Evolutionary conservation across 2,329 filamentous ascomycete species (phyloP).

Genomic region (Epichloe baconii): DNA sequence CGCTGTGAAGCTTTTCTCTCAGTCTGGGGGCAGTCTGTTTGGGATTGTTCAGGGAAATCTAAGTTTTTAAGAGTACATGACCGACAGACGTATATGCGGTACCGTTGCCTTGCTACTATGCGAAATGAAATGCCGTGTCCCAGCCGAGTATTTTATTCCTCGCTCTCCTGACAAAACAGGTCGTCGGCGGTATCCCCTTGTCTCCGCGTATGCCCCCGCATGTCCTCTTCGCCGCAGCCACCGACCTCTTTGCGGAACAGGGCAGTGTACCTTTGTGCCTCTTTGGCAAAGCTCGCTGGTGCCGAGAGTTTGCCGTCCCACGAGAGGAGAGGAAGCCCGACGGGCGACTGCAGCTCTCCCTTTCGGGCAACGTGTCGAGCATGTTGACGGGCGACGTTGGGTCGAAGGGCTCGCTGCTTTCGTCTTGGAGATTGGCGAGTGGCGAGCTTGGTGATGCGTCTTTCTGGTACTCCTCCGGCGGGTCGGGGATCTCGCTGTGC

Average conservation of each 20-base stretch:
- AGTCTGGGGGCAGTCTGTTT: no score
- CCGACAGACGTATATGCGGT: no score
- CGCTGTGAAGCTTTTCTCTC: no score
- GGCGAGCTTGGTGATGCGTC: constrained; percentile 8
- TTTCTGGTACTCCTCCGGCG: constrained; percentile 54
- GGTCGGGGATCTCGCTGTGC: constrained; percentile 60
- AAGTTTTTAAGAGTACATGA: no score
- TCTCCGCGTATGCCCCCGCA: constrained; percentile 9
- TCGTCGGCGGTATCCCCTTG: constrained; percentile 40
- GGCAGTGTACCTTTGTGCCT: constrained; percentile 38
- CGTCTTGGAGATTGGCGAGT: constrained; percentile 14
- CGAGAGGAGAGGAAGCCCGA: constrained; percentile 44
- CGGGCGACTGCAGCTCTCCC: constrained; percentile 30
- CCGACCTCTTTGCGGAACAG: constrained; percentile 53
- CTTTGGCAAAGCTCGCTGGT: constrained; percentile 25
- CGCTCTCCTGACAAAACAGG: constrained; percentile 45
- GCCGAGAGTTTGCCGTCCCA: constrained; percentile 46
- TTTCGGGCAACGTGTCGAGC: constrained; percentile 33
- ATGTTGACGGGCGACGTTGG: constrained; percentile 30
- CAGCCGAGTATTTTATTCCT: constrained; percentile 3
- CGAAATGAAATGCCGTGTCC: background rate
- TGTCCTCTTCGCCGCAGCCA: constrained; percentile 38
- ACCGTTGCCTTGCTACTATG: no score
- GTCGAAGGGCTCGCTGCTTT: constrained; percentile 24
- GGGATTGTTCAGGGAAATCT: no score